phyloP scores from a whole-genome alignment of 78 protist species.

The Dictyostelium purpureum region DNA sequence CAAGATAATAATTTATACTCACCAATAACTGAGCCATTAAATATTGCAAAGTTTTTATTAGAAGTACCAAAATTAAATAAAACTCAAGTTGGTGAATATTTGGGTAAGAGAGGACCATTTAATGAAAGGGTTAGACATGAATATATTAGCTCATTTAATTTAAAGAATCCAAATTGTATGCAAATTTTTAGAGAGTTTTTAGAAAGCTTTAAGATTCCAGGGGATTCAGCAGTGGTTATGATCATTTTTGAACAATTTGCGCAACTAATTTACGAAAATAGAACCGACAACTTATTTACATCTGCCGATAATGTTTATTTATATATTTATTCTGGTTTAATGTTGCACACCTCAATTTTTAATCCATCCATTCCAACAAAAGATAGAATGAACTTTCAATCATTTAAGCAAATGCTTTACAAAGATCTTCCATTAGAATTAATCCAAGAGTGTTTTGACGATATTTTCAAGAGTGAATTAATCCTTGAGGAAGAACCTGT shows the following conservation, averaged over 20 bases:
- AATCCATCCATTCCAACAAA: neutral
- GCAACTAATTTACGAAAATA: neutral
- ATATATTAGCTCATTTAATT: conserved; percentile 25
- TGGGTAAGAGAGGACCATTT: conserved; percentile 27
- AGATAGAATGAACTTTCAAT: conserved; percentile 17
- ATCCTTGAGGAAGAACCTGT: conserved; percentile 31
- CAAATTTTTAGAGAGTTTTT: conserved; percentile 40
- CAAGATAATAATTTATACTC: conserved; percentile 30
- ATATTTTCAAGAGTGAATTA: conserved; percentile 2
- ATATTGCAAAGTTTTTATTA: conserved; percentile 24
- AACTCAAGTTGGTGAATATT: conserved; percentile 61
- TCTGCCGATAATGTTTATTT: conserved; percentile 74
- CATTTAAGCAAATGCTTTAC: conserved; percentile 13
- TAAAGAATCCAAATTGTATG: neutral
- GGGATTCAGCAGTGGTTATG: conserved; percentile 45
- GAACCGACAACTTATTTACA: neutral
- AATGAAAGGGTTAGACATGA: neutral
- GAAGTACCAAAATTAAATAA: conserved; percentile 46
- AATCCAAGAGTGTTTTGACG: conserved; percentile 1
- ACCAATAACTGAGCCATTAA: neutral
- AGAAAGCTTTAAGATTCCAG: conserved; percentile 58
- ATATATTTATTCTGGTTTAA: conserved; percentile 82
- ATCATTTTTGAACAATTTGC: conserved; percentile 39
- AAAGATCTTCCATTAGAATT: neutral
- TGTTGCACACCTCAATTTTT: conserved; percentile 78